Conservation (phyloP, 2,329 filamentous ascomycete species). For the Cladophialophora exuberans region DNA sequence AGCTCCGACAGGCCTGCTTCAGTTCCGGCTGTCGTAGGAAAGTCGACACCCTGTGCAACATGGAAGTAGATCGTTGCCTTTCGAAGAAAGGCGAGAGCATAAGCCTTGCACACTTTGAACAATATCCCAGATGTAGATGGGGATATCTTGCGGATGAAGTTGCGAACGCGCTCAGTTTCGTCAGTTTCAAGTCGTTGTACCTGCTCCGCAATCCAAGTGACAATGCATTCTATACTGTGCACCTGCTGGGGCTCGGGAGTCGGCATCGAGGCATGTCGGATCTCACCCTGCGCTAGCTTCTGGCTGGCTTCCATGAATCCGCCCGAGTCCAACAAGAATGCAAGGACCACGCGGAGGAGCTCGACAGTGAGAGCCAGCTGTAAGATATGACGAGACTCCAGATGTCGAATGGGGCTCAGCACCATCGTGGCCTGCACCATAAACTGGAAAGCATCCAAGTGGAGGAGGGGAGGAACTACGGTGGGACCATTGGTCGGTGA, state of each 20-base stretch:
- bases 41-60: slow-evolving; percentile 85
- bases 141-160: slow-evolving; percentile 11
- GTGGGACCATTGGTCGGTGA: neutral
- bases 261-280: slow-evolving; percentile 3
- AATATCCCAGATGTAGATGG: slow-evolving; percentile 18
- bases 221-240: slow-evolving; percentile 17
- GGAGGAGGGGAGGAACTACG: slow-evolving; percentile 59
- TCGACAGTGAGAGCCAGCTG: slow-evolving; percentile 89
- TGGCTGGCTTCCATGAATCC: slow-evolving; percentile 20
- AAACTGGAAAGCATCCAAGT: slow-evolving; percentile 57
- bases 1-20: slow-evolving; percentile 74
- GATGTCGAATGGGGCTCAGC: slow-evolving; percentile 22
- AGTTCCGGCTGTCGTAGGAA: slow-evolving; percentile 69
- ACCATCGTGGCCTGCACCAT: slow-evolving; percentile 29
- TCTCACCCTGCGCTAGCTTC: slow-evolving; percentile 10
- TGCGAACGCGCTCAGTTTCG: neutral
- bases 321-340: slow-evolving; percentile 50
- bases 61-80: slow-evolving; percentile 84
- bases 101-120: slow-evolving; percentile 64
- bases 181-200: slow-evolving; percentile 10
- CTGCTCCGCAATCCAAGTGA: slow-evolving; percentile 14
- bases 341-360: slow-evolving; percentile 76
- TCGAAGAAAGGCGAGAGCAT: slow-evolving; percentile 86
- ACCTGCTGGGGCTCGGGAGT: slow-evolving; percentile 16
- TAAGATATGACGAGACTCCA: slow-evolving; percentile 67